phyloP scores from a whole-genome alignment of 1,139 yeast genomes.

The Protomyces arabidopsidicola region DNA sequence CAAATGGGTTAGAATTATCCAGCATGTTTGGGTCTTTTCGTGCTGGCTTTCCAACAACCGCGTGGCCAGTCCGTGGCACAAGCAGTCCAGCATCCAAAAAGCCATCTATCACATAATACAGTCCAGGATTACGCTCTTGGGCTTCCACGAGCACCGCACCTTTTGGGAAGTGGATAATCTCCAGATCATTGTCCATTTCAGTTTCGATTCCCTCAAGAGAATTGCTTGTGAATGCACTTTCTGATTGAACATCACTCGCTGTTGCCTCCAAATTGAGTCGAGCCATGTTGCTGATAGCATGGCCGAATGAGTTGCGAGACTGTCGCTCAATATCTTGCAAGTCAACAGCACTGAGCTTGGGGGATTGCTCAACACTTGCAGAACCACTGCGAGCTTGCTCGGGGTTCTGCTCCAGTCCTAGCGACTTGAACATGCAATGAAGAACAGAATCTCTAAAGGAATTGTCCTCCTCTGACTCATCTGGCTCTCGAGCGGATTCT shows the following conservation, averaged over 20 bases:
- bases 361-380: constrained; percentile 16
- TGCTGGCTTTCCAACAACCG: not conserved
- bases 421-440: constrained; percentile 65
- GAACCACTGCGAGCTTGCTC: constrained; percentile 1
- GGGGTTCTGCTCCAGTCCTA: constrained; percentile 54
- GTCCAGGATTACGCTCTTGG: constrained; percentile 63
- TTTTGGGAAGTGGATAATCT: constrained; percentile 53
- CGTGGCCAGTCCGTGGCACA: not conserved
- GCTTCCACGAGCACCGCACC: constrained; percentile 59
- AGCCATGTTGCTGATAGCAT: constrained; percentile 23
- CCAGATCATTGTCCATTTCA: constrained; percentile 62
- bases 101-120: constrained; percentile 77
- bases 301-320: constrained; percentile 11
- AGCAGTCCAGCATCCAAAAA: constrained; percentile 50
- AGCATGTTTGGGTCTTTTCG: not conserved
- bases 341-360: constrained; percentile 4
- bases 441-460: constrained; percentile 65
- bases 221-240: constrained; percentile 23
- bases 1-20: constrained; percentile 11
- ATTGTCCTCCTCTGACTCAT: constrained; percentile 73
- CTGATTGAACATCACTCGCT: constrained; percentile 24
- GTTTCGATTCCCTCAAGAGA: constrained; percentile 45
- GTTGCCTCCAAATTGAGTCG: constrained; percentile 8
- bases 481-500: constrained; percentile 34
- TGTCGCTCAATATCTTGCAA: not conserved